Evolutionary conservation across 2,329 filamentous ascomycete species (phyloP), one percentile per base, ranked within the genome.

Genomic region (Penicillium sp.): DNA sequence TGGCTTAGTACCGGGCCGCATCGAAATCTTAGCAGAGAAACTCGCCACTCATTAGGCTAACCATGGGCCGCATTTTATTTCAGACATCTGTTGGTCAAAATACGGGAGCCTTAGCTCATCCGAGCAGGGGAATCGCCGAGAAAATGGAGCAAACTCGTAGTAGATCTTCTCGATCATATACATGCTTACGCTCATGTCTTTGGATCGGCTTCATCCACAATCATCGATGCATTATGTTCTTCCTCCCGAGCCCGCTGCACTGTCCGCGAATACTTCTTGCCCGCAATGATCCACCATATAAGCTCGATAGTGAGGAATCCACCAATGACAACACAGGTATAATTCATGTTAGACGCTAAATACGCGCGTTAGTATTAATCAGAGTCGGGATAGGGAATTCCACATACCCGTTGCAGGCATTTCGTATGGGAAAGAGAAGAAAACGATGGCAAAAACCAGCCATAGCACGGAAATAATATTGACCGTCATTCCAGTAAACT

Each of bases 181-280:
- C 10, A 18, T 43, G n/a, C n/a, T n/a, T n/a, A n/a, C n/a, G n/a
- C n/a, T n/a, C 28, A 43, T 9, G 24, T 4, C 18, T 43, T 43
- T 13, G 15, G 27, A 12, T 23, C 33, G 25, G 28, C 35, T 33
- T 31, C 25, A 42, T 47, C 41, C n/a, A 56, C 53, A 46, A 57
- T 44, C 41, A 58, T 42, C n/a, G 52, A 41, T 18, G 48, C 51
- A 39, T 53, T 52, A 15, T 52, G 25, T 15, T 95, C 68, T 76
- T 95, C 53, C 88, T 95, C 70, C 39, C 50, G 57, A 7, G 59
- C 62, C 44, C 69, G 67, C 20, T 66, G 61, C 56, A 75, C 72
- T 32, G 60, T 66, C 46, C 64, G 60, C 4, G 69, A 70, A 35
- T 73, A 76, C 23, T 60, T 59, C 42, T 61, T 65, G 4, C 72